A percentile compares a stretch with the other conserved stretches of the same genome.
These are phyloP conservation scores for Castanea crenata DNA, from an alignment of 306 rosid genomes.

Conservation along the genomic window DNA sequence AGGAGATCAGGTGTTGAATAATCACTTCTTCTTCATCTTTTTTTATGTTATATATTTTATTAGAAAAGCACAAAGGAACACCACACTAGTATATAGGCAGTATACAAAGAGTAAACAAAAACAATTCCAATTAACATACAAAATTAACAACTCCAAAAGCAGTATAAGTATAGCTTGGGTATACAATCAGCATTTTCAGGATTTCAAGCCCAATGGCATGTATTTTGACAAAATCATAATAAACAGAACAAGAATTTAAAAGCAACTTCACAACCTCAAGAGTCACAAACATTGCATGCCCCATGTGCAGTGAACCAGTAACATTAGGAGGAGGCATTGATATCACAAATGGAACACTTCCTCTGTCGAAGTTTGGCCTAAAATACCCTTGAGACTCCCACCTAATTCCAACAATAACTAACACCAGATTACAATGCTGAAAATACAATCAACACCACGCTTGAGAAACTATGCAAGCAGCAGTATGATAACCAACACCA, in stretches of 20 bases:
- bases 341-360: conserved; percentile 79
- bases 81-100: too few relatives aligned
- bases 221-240: not conserved
- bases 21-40: not conserved
- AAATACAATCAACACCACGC: not conserved
- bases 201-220: not conserved
- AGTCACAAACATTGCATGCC: conserved; percentile 98
- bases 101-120: too few relatives aligned
- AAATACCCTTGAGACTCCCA: conserved; percentile 98
- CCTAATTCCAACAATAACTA: conserved; percentile 51
- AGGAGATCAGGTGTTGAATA: not conserved
- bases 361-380: conserved; percentile 67
- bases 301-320: conserved; percentile 97
- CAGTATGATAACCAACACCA: not conserved
- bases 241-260: not conserved
- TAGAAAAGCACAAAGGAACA: too few relatives aligned
- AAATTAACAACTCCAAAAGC: not conserved
- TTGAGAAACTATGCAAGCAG: not conserved
- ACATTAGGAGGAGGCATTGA: conserved; percentile 99
- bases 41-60: too few relatives aligned
- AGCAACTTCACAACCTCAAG: conserved; percentile 67
- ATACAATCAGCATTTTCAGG: not conserved
- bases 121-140: too few relatives aligned
- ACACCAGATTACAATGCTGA: not conserved
- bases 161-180: not conserved